Conservation (phyloP, 805 yeast species). For the Cyberlindnera subsufficiens region DNA sequence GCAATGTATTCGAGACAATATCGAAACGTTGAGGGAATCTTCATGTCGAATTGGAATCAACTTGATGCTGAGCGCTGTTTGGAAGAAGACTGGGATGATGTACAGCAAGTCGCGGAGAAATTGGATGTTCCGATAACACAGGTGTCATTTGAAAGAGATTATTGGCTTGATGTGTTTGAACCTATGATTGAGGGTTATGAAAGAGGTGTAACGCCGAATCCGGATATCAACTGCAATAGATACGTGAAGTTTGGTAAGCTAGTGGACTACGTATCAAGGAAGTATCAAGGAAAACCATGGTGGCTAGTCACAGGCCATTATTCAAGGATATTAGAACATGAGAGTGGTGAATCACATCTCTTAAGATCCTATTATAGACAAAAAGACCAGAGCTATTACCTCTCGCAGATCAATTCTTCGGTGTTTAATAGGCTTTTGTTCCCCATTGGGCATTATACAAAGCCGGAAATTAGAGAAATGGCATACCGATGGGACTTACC, state of each 20-base stretch:
- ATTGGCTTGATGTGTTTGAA: constrained; percentile 87
- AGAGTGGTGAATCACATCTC: constrained; percentile 35
- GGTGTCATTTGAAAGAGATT: constrained; percentile 82
- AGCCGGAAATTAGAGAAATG: constrained; percentile 65
- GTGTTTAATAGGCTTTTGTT: constrained; percentile 49
- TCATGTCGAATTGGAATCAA: constrained; percentile 74
- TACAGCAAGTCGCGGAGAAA: constrained; percentile 53
- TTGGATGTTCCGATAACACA: constrained; percentile 65
- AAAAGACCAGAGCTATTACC: constrained; percentile 90
- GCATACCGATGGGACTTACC: constrained; percentile 52
- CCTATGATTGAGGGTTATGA: constrained; percentile 81
- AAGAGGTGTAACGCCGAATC: constrained; percentile 84
- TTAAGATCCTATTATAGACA: constrained; percentile 48
- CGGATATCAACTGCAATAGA: constrained; percentile 85
- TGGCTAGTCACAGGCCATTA: constrained; percentile 93
- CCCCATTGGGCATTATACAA: constrained; percentile 76
- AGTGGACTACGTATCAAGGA: constrained; percentile 43
- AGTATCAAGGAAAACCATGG: constrained; percentile 40
- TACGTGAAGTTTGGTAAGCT: constrained; percentile 84
- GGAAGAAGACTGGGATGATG: constrained; percentile 88
- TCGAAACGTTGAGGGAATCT: constrained; percentile 68
- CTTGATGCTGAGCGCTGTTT: constrained; percentile 53
- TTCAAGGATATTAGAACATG: constrained; percentile 42
- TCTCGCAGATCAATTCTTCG: constrained; percentile 55
- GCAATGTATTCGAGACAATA: constrained; percentile 51